Evolutionary conservation across 2,329 filamentous ascomycete genomes (phyloP).

Genomic region (Verticillium albo-atrum): DNA sequence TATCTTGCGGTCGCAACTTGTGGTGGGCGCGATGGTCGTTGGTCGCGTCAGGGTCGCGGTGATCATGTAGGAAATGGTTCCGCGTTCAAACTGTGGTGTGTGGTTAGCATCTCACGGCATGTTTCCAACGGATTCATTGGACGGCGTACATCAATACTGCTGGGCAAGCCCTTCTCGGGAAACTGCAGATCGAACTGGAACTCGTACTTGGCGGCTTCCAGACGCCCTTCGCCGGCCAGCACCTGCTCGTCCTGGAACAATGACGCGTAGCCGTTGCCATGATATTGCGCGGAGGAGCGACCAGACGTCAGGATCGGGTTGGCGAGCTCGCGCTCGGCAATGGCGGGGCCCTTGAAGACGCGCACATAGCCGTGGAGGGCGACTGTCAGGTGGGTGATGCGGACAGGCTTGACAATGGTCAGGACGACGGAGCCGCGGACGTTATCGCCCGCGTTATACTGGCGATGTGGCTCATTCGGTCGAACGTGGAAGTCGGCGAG

Average conservation of each 20-base stretch:
- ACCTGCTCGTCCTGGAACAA: constrained; percentile 80
- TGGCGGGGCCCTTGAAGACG: constrained; percentile 67
- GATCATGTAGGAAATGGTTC: constrained; percentile 86
- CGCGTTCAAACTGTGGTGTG: constrained; percentile 76
- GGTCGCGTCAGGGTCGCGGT: constrained; percentile 87
- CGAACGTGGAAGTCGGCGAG: constrained; percentile 75
- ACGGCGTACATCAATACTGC: constrained; percentile 77
- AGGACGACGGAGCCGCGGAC: constrained; percentile 70
- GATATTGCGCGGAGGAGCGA: constrained; percentile 47
- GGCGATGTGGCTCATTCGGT: constrained; percentile 71
- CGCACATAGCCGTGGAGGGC: constrained; percentile 74
- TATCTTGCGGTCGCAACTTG: constrained; percentile 76
- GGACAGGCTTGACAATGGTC: constrained; percentile 67
- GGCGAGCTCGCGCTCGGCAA: constrained; percentile 43
- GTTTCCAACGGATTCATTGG: background rate
- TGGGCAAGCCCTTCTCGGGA: constrained; percentile 67
- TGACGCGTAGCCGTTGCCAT: constrained; percentile 73
- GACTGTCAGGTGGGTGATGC: constrained; percentile 77
- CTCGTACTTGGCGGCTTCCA: constrained; percentile 71
- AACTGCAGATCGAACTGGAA: constrained; percentile 75
- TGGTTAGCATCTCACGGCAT: constrained; percentile 1
- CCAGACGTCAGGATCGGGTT: constrained; percentile 33
- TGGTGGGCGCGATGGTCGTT: constrained; percentile 75
- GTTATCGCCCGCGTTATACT: constrained; percentile 70
- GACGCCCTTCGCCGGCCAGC: constrained; percentile 70